Evolutionary conservation across 345 rosid species (phyloP), one percentile per base, ranked within the genome.

Genomic region (Sisymbrium irio): DNA sequence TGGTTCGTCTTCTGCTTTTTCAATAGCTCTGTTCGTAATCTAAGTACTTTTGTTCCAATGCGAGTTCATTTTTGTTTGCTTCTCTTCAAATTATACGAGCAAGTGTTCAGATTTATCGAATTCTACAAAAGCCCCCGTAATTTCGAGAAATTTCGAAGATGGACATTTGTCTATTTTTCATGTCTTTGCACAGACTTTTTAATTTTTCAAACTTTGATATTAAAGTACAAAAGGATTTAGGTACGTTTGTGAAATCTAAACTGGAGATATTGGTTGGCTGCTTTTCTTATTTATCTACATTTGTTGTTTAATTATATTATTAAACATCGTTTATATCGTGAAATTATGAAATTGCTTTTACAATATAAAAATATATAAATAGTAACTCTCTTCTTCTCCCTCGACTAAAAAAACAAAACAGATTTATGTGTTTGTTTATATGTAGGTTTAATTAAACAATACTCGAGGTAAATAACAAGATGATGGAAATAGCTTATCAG

Each of bases 401-500:
- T 70, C 9, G 6, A 42, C 33, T 18, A 7, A 7, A 0, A 14
- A 18, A 9, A n/a, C n/a, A n/a, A 18, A 56, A 32, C 28, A 15
- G 15, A 8, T 15, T 46, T 47, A 12, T 45, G 12, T 30, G 19
- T 53, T 17, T 19, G 2, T 39, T 10, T 40, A 22, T 41, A 32
- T 3, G 10, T 30, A 72, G 76, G 63, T 63, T 41, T n/a, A 1
- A 17, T 13, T 57, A 54, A 47, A 40, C 32, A 40, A 27, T 7
- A 25, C 5, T 42, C 1, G 10, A 11, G 11, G 36, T 17, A 13
- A 41, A 39, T 37, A 61, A 17, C 10, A 65, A 63, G 59, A 79
- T 75, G 74, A 91, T 91, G 96, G 90, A 87, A 79, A 74, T 79
- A 9, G 62, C 69, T 42, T 88, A 92, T 69, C 86, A 85, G 67